phyloP scores from a whole-genome alignment of 257 asterid species.

The Handroanthus guayacan region DNA sequence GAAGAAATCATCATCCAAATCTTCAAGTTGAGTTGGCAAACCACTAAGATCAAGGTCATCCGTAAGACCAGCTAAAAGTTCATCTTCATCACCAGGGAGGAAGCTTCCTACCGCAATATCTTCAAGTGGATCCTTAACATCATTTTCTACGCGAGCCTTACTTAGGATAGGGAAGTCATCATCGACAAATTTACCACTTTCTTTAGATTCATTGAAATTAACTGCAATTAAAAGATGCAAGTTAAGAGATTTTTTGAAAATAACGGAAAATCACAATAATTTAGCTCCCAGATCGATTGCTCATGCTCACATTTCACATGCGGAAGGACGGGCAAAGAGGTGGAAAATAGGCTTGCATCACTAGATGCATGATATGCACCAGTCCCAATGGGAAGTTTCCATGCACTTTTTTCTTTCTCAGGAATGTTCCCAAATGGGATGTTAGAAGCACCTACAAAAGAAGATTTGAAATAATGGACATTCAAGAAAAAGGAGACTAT shows the following conservation, averaged over 20 bases:
- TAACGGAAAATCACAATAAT: constrained; percentile 3
- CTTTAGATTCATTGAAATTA: constrained; percentile 54
- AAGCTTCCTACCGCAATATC: constrained; percentile 54
- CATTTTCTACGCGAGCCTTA: constrained; percentile 48
- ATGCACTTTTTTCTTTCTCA: constrained; percentile 58
- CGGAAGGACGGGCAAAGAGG: constrained; percentile 83
- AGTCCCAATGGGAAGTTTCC: constrained; percentile 61
- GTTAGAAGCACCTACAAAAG: constrained; percentile 48
- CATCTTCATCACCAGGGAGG: constrained; percentile 96
- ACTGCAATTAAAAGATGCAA: constrained; percentile 56
- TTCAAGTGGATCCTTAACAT: constrained; percentile 60
- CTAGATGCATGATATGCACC: constrained; percentile 57
- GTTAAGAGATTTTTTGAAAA: constrained; percentile 27
- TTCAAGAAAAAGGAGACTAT: not conserved
- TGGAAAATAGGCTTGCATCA: constrained; percentile 88
- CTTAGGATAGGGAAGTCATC: constrained; percentile 63
- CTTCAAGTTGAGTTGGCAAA: constrained; percentile 91
- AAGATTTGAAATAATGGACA: constrained; percentile 19
- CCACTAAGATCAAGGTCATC: constrained; percentile 91
- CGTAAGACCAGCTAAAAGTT: constrained; percentile 86
- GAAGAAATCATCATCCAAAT: constrained; percentile 93
- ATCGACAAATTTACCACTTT: constrained; percentile 48
- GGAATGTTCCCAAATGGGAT: constrained; percentile 42
- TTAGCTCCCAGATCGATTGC: constrained; percentile 8
- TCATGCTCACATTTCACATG: constrained; percentile 67